phyloP scores from a whole-genome alignment of 257 asterid species.

The Nicotiana benthamiana region DNA sequence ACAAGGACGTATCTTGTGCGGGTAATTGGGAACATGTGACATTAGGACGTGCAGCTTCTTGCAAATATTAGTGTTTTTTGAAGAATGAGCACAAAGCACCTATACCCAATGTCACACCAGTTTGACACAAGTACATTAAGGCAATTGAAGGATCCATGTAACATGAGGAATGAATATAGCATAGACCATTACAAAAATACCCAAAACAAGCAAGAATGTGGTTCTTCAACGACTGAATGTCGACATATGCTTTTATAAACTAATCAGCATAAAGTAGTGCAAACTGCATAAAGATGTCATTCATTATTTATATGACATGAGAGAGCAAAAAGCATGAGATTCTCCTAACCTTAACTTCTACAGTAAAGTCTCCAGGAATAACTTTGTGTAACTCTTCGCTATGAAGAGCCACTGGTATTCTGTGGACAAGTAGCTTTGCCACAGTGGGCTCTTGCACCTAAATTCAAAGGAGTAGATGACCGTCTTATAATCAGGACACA shows the following conservation, averaged over 20 bases:
- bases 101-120: not conserved
- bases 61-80: not conserved
- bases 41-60: not conserved
- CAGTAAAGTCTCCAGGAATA: slow-evolving; percentile 60
- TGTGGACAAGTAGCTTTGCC: slow-evolving; percentile 63
- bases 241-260: not conserved
- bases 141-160: not conserved
- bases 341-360: slow-evolving; percentile 60
- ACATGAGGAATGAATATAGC: not conserved
- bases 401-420: slow-evolving; percentile 53
- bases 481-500: not conserved
- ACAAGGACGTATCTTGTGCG: not conserved
- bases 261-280: not conserved
- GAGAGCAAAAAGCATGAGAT: not conserved
- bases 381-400: slow-evolving; percentile 52
- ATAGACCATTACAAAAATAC: not conserved
- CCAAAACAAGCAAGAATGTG: not conserved
- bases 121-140: not conserved
- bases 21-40: not conserved
- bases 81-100: not conserved
- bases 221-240: not conserved
- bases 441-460: slow-evolving; percentile 41
- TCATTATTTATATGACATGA: not conserved
- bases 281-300: not conserved
- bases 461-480: slow-evolving; percentile 10